Base-by-base conservation (phyloP, 306 rosid species). In the Medicago lupulina region DNA sequence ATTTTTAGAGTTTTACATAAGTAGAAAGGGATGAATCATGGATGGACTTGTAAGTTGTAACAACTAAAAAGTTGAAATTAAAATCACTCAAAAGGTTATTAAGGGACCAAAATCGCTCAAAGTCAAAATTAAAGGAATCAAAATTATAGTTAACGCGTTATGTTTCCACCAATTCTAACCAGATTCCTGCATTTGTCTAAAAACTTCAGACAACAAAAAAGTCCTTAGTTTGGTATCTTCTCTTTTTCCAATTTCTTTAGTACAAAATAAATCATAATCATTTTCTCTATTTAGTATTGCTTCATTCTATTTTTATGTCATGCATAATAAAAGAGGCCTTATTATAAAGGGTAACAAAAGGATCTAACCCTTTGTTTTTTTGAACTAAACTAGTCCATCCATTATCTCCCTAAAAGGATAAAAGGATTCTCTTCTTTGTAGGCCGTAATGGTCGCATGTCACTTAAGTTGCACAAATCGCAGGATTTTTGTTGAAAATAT, bases 261-360 rank as follows among this genome's bases (percentile, higher is more conserved):
- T 65, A 55, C 2, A 14, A 62, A 80, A 57, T 11, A 57, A 57
- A 21, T 23, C 40, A 74, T 38, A 82, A 72, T 66, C 18, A 9
- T 50, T 25, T 81, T 53, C 19, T 65, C 74, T 59, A 64, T 21
- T 71, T 25, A 72, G 46, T 6, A 60, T 43, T 39, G 34, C 34
- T 19, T 34, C 31, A 28, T 28, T 25, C 2, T 28, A 28, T 60
- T 44, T 60, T 9, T 34, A 58, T 39, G 72, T 23, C 21, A 21
- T 38, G 34, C 53, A 49, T 25, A 46, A 28, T 60, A 61, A 18
- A 67, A 80, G 51, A 46, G 38, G 21, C 61, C 19, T 47, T 6
- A 61, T 80, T 19, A 67, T 68, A 73, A 79, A 13, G 21, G 36
- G 55, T 49, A 21, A 73, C 31, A 41, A 47, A 71, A 64, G 40